Evolutionary conservation across 176 grass and related monocot species (phyloP), one percentile per base, ranked within the genome.

Genomic region (Sorghum bicolor): DNA sequence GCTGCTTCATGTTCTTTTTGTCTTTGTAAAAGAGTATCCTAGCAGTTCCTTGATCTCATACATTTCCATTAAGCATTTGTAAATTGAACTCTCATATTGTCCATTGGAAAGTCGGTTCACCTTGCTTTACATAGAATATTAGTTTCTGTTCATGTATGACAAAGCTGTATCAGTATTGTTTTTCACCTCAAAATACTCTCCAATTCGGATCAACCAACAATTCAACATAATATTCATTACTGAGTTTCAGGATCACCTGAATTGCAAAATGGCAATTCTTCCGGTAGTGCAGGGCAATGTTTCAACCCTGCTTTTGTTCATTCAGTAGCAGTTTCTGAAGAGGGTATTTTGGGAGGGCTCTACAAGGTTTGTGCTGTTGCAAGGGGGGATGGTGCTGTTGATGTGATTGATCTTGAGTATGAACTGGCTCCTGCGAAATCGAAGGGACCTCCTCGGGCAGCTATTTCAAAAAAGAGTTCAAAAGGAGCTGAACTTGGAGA

Each of bases 261-360:
- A 72, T 45, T 86, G 16, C 87, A 86, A 65, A 88, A 76, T 82
- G 80, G 76, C 55, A 81, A 70, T 69, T 88, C 92, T 67, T 81
- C 83, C 8, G 37, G 71, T 80, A 90, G 83, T 24, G 48, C 71
- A 31, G 93, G 96, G 76, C 96, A 98, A 85, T 88, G 91, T 88
- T 84, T 98, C 77, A 98, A 98, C 84, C 96, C 96, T 87, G 91
- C 93, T 76, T 98, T 98, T 69, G 85, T 98, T 77, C 96, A 98
- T 66, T 92, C 96, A 0, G 64, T 95, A 86, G 91, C 93, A 71
- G 80, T 98, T 74, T 88, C 89, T 82, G 88, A 93, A 92, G 89
- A 91, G 75, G 84, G 90, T 31, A 86, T 86, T 78, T 84, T 94
- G 62, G 81, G 84, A 19, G 91, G 82, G 28, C 52, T 78, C 10